Evolutionary conservation across 129 eudicot species (phyloP).

Genomic region (Flaveria sonorensis): DNA sequence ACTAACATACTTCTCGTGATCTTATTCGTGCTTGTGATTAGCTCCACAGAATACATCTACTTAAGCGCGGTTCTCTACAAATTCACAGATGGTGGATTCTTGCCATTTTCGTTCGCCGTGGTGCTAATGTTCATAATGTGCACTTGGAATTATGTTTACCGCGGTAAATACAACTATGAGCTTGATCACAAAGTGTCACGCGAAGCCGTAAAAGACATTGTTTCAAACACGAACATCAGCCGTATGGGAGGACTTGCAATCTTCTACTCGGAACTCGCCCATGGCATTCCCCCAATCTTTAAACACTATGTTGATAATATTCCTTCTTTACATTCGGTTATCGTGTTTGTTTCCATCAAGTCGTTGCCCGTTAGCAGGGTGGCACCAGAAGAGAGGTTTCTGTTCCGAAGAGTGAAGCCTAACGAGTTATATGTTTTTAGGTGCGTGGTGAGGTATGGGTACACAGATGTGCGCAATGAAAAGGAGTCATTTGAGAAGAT

Average conservation of each 20-base stretch:
- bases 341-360: constrained; percentile 69
- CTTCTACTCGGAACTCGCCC: constrained; percentile 78
- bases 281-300: constrained; percentile 82
- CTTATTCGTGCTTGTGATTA: constrained; percentile 42
- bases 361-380: constrained; percentile 69
- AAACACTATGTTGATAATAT: constrained; percentile 62
- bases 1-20: constrained; percentile 46
- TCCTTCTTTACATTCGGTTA: constrained; percentile 65
- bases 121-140: constrained; percentile 54
- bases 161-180: constrained; percentile 63
- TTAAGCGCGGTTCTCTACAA: constrained; percentile 72
- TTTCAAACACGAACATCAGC: constrained; percentile 18
- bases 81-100: constrained; percentile 63
- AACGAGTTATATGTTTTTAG: constrained; percentile 54
- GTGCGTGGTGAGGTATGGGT: constrained; percentile 79
- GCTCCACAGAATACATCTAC: constrained; percentile 49
- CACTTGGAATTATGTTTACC: constrained; percentile 62
- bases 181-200: constrained; percentile 57
- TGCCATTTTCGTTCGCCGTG: constrained; percentile 57
- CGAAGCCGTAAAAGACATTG: constrained; percentile 41
- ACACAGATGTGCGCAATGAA: constrained; percentile 57
- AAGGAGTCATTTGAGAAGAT: constrained; percentile 56
- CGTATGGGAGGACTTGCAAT: constrained; percentile 62
- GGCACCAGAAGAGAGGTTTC: constrained; percentile 63
- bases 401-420: constrained; percentile 57